Base-by-base conservation (phyloP, 306 rosid genomes). In the Cercis canadensis region DNA sequence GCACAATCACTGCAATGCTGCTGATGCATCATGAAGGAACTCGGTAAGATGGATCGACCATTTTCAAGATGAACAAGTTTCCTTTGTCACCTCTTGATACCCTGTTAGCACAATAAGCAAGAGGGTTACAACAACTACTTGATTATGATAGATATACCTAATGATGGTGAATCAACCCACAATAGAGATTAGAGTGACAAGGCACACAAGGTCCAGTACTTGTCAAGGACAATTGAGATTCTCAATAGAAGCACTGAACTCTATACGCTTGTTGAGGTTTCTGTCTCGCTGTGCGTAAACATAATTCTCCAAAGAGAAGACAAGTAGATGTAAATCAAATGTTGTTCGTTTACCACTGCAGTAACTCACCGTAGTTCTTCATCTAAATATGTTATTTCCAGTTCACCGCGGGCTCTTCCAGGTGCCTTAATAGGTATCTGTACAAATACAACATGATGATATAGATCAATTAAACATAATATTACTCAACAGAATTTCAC, bases 361-460 rank as follows among this genome's bases (percentile, higher is more conserved):
- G 17, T 24, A 56, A 78, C 93, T 85, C 66, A 90, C 98, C 98
- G 80, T 65, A 90, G 65, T 65, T 92, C 98, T 84, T 92, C 92
- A 57, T 92, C 97, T 66, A 92, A 80, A 73, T 90, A 92, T 54
- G 93, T 92, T 60, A 85, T 87, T 77, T 92, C 98, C 47, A 92
- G 69, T 84, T 82, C 90, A 61, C 98, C 98, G 5, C 96, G 98
- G 53, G 96, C 93, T 70, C 83, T 90, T 19, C 24, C 98, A 60
- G 97, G 98, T n/a, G 96, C 97, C 76, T 92, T 92, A 40, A 92
- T 45, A 36, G 97, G 97, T 75, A 92, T 79, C 97, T 92, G 86
- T 71, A 61, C 9, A 43, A n/a, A 69, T 10, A 49, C 16, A 67
- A 15, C 50, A 78, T 52, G 68, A 54, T 18, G 54, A 65, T 44